Evolutionary conservation across 495 filamentous ascomycete species (phyloP), one percentile per base, ranked within the genome.

Genomic region (Penicillium bovifimosum): DNA sequence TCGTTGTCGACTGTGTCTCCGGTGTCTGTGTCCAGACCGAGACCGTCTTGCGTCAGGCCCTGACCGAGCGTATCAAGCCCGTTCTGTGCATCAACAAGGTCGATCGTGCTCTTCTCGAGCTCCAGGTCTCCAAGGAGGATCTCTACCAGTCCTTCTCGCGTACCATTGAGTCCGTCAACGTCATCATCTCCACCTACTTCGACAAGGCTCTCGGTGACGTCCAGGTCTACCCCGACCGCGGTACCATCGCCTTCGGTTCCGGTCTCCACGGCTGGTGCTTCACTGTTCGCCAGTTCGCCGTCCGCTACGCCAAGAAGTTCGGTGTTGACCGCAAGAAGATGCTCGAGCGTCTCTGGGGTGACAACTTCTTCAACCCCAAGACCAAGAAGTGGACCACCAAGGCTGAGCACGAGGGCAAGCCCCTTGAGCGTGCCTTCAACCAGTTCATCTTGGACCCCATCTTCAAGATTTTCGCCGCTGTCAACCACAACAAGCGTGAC

Each of bases 41-140:
- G 86, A 99, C 93, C 67, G 93, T 99, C 65, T 84, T 99, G 56
- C 91, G 93, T 70, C 93, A 99, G 81, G 93, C 93, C 73, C 90
- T 99, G 67, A 88, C 88, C 80, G 93, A 99, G 85, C 95, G 93
- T 80, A 99, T 99, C 79, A 99, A 96, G 85, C 93, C 93, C 61
- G 95, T 99, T 68, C 81, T 91, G 67, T 87, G 95, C 75, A 95
- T 99, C 82, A 99, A 99, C 88, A 99, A 99, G 84, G 93, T 99
- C 71, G 93, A 99, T 73, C 93, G 93, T 80, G 90, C 93, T 69
- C 86, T 99, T 68, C 88, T 97, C 67, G 93, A 99, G 78, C 84
- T 99, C 54, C 93, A 99, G 77, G 83, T 96, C 66, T 84, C 84
- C 72, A 96, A 97, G 86, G 93, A 99, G 78, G 95, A 99, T 68